A percentile compares a stretch with the other conserved stretches of the same genome.
phyloP scores from a whole-genome alignment of 2,329 filamentous ascomycete genomes.

The Pseudocercospora fijiensis region DNA sequence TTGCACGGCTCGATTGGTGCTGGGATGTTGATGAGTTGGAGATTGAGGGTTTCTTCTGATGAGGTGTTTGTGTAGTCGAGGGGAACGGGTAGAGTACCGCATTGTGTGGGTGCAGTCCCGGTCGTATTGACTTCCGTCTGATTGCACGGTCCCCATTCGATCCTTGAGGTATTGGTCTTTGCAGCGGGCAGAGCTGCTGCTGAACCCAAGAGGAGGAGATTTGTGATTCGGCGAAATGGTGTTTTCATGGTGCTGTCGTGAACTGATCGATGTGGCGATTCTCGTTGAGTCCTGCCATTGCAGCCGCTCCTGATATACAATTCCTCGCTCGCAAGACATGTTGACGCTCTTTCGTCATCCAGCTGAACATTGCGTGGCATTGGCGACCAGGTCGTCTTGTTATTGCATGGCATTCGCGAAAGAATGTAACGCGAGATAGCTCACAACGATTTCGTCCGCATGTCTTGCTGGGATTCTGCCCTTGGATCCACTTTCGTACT shows the following conservation, averaged over 20 bases:
- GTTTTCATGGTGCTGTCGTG: not conserved
- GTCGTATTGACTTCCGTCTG: slow-evolving; percentile 2
- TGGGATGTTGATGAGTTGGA: slow-evolving; percentile 34
- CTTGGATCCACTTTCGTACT: slow-evolving; percentile 4
- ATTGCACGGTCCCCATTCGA: slow-evolving; percentile 9
- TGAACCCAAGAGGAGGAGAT: not conserved
- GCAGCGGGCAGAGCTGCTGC: not conserved
- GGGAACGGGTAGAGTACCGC: slow-evolving; percentile 38
- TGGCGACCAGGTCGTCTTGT: not conserved
- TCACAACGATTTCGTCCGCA: not conserved
- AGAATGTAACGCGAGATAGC: not conserved
- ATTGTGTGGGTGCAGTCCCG: slow-evolving; percentile 19
- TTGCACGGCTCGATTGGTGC: slow-evolving; percentile 34
- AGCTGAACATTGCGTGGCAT: not conserved
- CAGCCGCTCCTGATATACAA: not conserved
- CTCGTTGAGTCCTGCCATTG: not conserved
- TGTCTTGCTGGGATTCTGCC: not conserved
- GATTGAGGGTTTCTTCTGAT: slow-evolving; percentile 28
- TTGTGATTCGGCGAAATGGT: not conserved
- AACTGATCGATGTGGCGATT: not conserved
- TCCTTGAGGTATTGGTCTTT: not conserved
- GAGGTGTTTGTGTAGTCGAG: slow-evolving; percentile 38
- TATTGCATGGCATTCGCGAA: not conserved
- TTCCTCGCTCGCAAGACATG: not conserved
- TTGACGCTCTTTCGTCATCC: not conserved